Evolutionary conservation across 2,329 filamentous ascomycete species (phyloP), one percentile per base, ranked within the genome.

Genomic region (Penicillium sp.): DNA sequence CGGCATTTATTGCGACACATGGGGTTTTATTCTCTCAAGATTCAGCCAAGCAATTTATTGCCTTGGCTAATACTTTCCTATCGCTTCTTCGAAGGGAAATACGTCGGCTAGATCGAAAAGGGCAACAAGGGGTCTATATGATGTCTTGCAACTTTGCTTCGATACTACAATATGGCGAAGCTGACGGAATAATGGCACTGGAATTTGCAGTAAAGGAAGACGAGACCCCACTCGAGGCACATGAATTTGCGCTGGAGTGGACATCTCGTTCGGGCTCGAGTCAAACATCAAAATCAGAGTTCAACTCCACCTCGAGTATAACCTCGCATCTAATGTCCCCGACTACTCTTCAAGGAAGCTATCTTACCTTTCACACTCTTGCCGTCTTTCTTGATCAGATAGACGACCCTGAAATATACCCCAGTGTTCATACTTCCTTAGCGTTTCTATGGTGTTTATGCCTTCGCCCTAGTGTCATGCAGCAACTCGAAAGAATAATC

Each of bases 381-480:
- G 67, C 72, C 3, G 62, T 79, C 13, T 74, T 78, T 27, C 74
- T 84, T 11, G 73, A 74, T 29, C 77, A 81, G n/a, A 67, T 78
- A 2, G 77, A 77, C 4, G 79, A 84, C 57, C 78, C 78, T 37
- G 82, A 83, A 55, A 76, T 83, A 14, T 75, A 85, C 43, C 80
- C 84, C 21, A 79, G 80, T 61, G 74, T 85, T 4, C 83, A 87
- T 63, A 71, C 83, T 27, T 79, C 80, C 44, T 75, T 87, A 21
- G 77, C 79, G 13, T 86, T 85, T 62, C 65, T 86, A 13, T 79
- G 75, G 72, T 74, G 72, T 47, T 58, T 77, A n/a, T 69, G 75
- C 10, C 69, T 70, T 26, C 70, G 75, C 33, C 70, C 72, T 10
- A 67, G 65, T 13, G 72, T 72, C 13, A 74, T 75, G 72, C 71